Evolutionary conservation across 2,329 filamentous ascomycete genomes (phyloP), one percentile per base, ranked within the genome.

Genomic region (Aspergillus udagawae): DNA sequence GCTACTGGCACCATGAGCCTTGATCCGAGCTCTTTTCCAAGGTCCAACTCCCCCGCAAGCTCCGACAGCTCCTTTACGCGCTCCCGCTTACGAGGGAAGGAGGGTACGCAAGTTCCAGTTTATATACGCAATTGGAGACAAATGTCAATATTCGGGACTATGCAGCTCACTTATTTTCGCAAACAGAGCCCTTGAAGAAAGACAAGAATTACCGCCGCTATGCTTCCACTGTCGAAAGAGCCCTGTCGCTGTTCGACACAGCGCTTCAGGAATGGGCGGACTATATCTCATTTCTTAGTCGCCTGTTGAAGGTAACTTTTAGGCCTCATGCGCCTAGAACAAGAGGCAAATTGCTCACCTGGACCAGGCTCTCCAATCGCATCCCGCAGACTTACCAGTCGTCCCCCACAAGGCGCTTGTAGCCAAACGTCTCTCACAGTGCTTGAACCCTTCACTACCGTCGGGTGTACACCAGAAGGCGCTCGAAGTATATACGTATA

Each of bases 401-500:
- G 87, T 99, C 57, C 93, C 94, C 12, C 86, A 92, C 67, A 96
- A 92, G 77, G 80, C 85, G 20, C 82, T 87, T 56, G 88, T 99
- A 70, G 90, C 94, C 68, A 94, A 95, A 75, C 90, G 93, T 67
- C 82, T 99, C 58, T 90, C 94, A 47, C 94, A 99, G 82, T 99
- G 94, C 71, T 82, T 99, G 64, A 96, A 97, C 72, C 92, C 94
- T 41, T 87, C 90, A 21, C 80, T 99, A 52, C 94, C 94, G 14
- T 97, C 94, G 0, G 94, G 94, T 28, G 95, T 99, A 20, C 94
- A 99, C 76, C 95, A 99, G 75, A 99, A 97, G 74, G 87, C 94
- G 1, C 83, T 99, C 56, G 94, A 99, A 74, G 90, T 97, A 45
- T 99, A 99, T 74, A 86, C 82, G 49, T 91, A 91, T 70, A 86